Evolutionary conservation across 371 early-diverging fungal genomes (phyloP), one percentile per base, ranked within the genome.

Genomic region (Blakeslea trispora): DNA sequence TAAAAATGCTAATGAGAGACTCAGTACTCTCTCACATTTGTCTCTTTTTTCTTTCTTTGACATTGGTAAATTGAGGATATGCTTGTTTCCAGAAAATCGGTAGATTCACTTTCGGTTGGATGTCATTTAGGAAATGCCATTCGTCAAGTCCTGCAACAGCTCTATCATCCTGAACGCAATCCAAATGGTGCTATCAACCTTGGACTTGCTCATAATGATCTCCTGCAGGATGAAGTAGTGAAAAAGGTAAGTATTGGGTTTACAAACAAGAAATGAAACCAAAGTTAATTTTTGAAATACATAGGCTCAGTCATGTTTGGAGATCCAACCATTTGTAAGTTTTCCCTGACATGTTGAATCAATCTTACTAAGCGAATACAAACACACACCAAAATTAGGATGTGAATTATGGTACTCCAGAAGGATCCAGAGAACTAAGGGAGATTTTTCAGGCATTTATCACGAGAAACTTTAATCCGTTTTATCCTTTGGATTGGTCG

Each of bases 171-270:
- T 22, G 52, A 55, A 3, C 23, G 58, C 18, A 88, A 88, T 51
- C 81, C 82, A 9, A 37, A 48, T 9, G 92, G 90, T 6, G 78
- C 85, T 52, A 68, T 91, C 55, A 90, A 90, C 52, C 72, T 90
- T 2, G 91, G 91, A 15, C 68, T 87, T 4, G 92, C 92, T 19
- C 87, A 86, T 51, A 92, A 90, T 61, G 64, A 74, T 37, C 81
- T 88, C 28, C 79, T 87, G 71, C 59, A 56, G 22, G 54, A 67
- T 0, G 67, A 77, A 9, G 54, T 86, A 1, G 34, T 68, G 13
- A 69, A 76, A 22, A 84, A 81, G 66, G 82, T 86, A 61, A 13
- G 10, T 7, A 28, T 14, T 14, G 22, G 5, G 21, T 28, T 15
- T 44, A 23, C 6, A 24, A 21, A 14, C 47, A 43, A 35, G 3